Evolutionary conservation across 164 flowering plant species (phyloP), one percentile per base, ranked within the genome.

Genomic region (Nymphaea thermarum): DNA sequence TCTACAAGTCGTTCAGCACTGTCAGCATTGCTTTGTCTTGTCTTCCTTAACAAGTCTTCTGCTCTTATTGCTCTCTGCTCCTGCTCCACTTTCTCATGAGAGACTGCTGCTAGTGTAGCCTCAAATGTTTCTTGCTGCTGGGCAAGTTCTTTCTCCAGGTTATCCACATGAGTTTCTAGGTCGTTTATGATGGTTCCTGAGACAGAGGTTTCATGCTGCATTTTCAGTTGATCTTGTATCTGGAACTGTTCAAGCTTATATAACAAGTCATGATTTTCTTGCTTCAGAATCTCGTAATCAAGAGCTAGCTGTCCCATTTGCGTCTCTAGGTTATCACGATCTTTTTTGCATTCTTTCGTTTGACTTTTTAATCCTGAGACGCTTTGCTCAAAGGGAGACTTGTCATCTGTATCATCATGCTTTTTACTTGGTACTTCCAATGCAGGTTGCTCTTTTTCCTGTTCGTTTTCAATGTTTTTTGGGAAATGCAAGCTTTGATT

Each of bases 61-160:
- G 96, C 99, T 76, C 41, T 78, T 76, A 92, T 87, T 42, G 96
- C 96, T 82, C 91, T 83, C 64, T 91, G 84, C 77, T 92, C 99
- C 81, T 88, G 96, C 85, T 92, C 90, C 44, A 92, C 85, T 25
- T 61, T 61, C 47, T 80, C 82, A 61, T 42, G 68, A 3, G 78
- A 80, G n/a, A 90, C 65, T 63, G 74, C 80, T 62, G 84, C 94
- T 62, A 94, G 75, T 77, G 87, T 89, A 64, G 85, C 80, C 81
- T 86, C 90, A 75, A 86, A 88, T 51, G 67, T 82, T 62, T 76
- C 79, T 16, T 80, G 84, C 69, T 84, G 90, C 66, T 76, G 77
- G 77, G 82, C 83, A 65, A 88, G 68, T 71, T 88, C 88, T 74
- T 91, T 83, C 78, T 89, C 89, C 77, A 87, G 77, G 68, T 15